These are phyloP conservation scores for Euphorbia tirucalli DNA, from an alignment of 345 rosid species.

Conservation along the genomic window DNA sequence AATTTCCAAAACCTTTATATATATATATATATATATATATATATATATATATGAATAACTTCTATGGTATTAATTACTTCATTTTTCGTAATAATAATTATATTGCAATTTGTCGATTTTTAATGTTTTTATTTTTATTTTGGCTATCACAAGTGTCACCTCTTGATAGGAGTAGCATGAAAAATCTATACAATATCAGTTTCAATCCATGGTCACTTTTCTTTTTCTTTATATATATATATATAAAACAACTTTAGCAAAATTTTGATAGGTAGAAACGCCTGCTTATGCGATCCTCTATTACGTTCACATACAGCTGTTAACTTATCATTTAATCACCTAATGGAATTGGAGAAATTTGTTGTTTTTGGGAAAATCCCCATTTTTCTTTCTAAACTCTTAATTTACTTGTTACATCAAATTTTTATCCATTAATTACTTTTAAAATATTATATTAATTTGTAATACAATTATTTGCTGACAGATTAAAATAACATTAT, in stretches of 20 bases:
- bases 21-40: too few species aligned
- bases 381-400: not conserved
- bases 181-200: constrained; percentile 1
- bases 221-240: not conserved
- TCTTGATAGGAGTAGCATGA: constrained; percentile 4
- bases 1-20: not conserved
- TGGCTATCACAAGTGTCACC: not conserved
- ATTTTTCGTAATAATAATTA: too few species aligned
- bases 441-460: not conserved
- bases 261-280: constrained; percentile 9
- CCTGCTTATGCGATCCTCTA: constrained; percentile 13
- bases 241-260: not conserved
- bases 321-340: constrained; percentile 3
- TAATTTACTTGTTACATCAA: not conserved
- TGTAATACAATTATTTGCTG: not conserved
- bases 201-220: constrained; percentile 3
- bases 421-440: not conserved
- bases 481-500: not conserved
- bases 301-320: constrained; percentile 15
- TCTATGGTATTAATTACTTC: too few species aligned
- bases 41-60: too few species aligned
- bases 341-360: not conserved
- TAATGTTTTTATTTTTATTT: not conserved
- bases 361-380: not conserved
- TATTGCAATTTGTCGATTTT: not conserved